Conservation (phyloP, 306 rosid species). For the Gleditsia sinensis region DNA sequence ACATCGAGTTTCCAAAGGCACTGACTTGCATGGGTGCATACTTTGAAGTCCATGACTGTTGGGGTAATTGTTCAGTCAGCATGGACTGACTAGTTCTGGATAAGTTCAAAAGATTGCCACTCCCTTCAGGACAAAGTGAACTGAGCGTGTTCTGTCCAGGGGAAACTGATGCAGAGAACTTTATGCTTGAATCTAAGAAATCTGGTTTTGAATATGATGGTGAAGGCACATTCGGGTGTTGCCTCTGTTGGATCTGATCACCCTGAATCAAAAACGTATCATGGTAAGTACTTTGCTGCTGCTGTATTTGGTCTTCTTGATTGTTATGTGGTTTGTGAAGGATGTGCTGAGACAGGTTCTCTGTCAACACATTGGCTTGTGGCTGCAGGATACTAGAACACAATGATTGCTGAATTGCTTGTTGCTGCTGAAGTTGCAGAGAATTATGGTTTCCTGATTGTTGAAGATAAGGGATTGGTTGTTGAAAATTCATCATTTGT, state of each 20-base stretch:
- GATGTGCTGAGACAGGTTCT: slow-evolving; percentile 68
- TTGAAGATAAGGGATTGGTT: slow-evolving; percentile 69
- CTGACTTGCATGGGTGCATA: slow-evolving; percentile 61
- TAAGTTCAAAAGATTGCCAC: slow-evolving; percentile 52
- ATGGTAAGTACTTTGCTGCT: slow-evolving; percentile 57
- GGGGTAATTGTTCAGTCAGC: slow-evolving; percentile 69
- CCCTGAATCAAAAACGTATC: slow-evolving; percentile 56
- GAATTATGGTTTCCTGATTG: slow-evolving; percentile 60
- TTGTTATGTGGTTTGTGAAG: slow-evolving; percentile 63
- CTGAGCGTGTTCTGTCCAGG: slow-evolving; percentile 65
- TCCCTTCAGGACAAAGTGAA: slow-evolving; percentile 71
- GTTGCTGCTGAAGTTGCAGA: slow-evolving; percentile 73
- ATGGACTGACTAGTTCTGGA: slow-evolving; percentile 60
- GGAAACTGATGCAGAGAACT: slow-evolving; percentile 54
- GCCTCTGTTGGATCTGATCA: slow-evolving; percentile 71
- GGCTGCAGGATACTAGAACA: slow-evolving; percentile 60
- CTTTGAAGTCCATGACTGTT: slow-evolving; percentile 65
- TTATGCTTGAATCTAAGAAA: slow-evolving; percentile 61
- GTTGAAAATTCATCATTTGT: slow-evolving; percentile 79
- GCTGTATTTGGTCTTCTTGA: slow-evolving; percentile 67
- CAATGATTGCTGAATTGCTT: slow-evolving; percentile 56
- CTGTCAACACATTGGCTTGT: slow-evolving; percentile 56
- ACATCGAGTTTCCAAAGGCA: slow-evolving; percentile 53
- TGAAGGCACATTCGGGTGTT: slow-evolving; percentile 58
- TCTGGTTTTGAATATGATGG: slow-evolving; percentile 67